Evolutionary conservation across 139 green algal genomes (phyloP), one percentile per base, ranked within the genome.

Genomic region (Chlorella sp.): DNA sequence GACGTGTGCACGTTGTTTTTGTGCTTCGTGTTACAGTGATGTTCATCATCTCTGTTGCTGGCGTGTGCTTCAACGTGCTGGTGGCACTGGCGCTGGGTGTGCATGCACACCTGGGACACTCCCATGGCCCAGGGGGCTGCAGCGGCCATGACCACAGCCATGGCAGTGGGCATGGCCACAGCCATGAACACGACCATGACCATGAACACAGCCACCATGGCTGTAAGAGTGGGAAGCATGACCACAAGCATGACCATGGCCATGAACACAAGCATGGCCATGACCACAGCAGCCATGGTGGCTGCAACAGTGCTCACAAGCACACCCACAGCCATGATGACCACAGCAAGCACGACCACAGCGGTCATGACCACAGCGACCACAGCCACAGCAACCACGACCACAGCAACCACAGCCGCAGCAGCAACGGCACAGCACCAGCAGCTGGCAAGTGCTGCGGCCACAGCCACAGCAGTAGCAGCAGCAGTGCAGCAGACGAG

Each of bases 21-120:
- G 5, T 35, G 3, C 62, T 5, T 42, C 36, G 62, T 35, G n/a
- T 50, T 55, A 36, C 82, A 87, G 84, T 96, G 14, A 97, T 97
- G 93, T 95, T 94, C 75, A 86, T 94, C 67, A 75, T 97, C 0
- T 87, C 92, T 0, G 24, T 78, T 26, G 85, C 85, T 2, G 93
- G 92, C 67, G 83, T 98, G 14, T 70, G 63, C 1, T 89, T 97
- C 70, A 98, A 98, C 78, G 26, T 94, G 0, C n/a, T 89, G 0
- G 78, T 96, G 20, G 63, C 88, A 20, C 59, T 82, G 1, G 80
- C 93, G 3, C 82, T 95, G 35, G 91, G 88, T 17, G 77, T 86
- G 61, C 67, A 80, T 31, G 78, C 83, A 60, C 59, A 69, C 35
- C 80, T 86, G 36, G 71, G 79, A 29, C 34, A 51, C 22, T 30